These are phyloP conservation scores for Pterocarpus santalinus DNA, from an alignment of 306 rosid species.

Conservation along the genomic window DNA sequence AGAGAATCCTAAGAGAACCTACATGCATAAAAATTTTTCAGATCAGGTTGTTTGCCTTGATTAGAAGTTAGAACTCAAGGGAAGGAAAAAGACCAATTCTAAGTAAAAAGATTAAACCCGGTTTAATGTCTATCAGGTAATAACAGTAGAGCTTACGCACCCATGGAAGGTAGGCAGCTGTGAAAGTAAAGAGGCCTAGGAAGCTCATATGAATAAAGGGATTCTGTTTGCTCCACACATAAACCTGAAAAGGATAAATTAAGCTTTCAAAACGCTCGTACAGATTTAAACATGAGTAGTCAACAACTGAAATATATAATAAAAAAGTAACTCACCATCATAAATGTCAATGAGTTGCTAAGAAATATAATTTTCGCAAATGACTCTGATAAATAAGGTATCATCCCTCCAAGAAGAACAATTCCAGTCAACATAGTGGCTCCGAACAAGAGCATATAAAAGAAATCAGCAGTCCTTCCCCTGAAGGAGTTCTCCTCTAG, in stretches of 20 bases:
- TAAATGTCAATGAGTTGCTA: conserved; percentile 93
- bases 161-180: conserved; percentile 99
- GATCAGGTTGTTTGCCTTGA: conserved; percentile 33
- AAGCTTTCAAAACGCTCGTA: conserved; percentile 13
- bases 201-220: conserved; percentile 98
- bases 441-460: conserved; percentile 93
- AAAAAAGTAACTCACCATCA: conserved; percentile 73
- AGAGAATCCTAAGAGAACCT: conserved; percentile 96
- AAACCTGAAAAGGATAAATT: conserved; percentile 66
- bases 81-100: background rate
- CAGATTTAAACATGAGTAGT: background rate
- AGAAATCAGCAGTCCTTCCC: conserved; percentile 96
- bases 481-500: conserved; percentile 98
- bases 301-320: conserved; percentile 23
- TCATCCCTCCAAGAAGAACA: conserved; percentile 93
- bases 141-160: conserved; percentile 58
- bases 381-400: conserved; percentile 88
- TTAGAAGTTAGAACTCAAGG: conserved; percentile 23
- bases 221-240: conserved; percentile 98
- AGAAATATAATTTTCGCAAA: conserved; percentile 92
- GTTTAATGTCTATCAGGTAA: conserved; percentile 25
- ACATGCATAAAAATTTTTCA: conserved; percentile 14
- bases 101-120: background rate
- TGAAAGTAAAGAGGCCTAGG: conserved; percentile 92
- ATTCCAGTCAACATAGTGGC: conserved; percentile 91